Evolutionary conservation across 2,329 filamentous ascomycete genomes (phyloP), one percentile per base, ranked within the genome.

Genomic region (Blastomyces gilchristii): DNA sequence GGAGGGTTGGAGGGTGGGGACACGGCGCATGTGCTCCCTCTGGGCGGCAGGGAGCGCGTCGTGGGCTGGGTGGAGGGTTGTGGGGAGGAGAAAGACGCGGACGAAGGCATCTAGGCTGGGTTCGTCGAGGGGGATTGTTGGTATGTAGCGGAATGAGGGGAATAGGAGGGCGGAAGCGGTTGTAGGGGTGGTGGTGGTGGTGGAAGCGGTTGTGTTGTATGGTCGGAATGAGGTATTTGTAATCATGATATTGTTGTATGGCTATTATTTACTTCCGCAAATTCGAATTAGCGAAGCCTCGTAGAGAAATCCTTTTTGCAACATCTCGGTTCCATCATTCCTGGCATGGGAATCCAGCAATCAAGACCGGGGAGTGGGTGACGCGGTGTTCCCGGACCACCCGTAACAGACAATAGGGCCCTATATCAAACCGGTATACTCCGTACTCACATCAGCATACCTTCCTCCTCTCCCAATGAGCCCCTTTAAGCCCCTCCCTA

Each of bases 111-210:
- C 76, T 49, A 82, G 66, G 62, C 80, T 80, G 65, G 85, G 78
- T 8, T 81, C 82, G 0, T 85, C 79, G 18, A 85, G 82, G 2
- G 89, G 86, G 52, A 95, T 83, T 63, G 83, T 84, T 0, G 87
- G 85, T 18, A 96, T 79, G 74, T 91, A 91, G 75, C 86, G 87
- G 80, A 96, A 96, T 73, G 85, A 86, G 2, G 92, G 92, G 41
- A 96, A 84, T 25, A 96, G 81, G 71, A 93, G 89, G 1, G 83
- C 89, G 0, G 88, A 91, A 0, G 73, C 73, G 0, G 70, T 67
- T 43, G 37, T 52, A 28, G 63, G 52, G 66, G 64, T 2, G 71
- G 66, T 4, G 77, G n/a, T 22, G n/a, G n/a, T 22, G n/a, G n/a
- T 22, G n/a, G n/a, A 22, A 22, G 81, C 41, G 87, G 83, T 11